Evolutionary conservation across 2,329 filamentous ascomycete species (phyloP), one percentile per base, ranked within the genome.

Genomic region (Alternaria sp.): DNA sequence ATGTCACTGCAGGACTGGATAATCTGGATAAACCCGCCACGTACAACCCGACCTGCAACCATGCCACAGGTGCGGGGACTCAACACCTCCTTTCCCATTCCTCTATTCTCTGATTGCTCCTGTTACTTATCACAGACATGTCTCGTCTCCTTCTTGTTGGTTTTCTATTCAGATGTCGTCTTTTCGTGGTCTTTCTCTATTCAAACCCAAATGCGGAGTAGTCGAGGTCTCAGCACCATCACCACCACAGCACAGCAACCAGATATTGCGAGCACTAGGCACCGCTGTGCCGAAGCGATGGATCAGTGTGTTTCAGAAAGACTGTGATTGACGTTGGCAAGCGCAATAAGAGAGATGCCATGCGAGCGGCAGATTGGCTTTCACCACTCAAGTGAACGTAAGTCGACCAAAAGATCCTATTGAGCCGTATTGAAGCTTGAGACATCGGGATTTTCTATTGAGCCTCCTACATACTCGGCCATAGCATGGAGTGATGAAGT

Each of bases 171-270:
- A 73, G 12, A 49, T 46, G 28, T 65, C 47, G 14, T 49, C 14
- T 24, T 42, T 24, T 48, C 34, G 32, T 53, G 26, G 46, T 54
- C 28, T 42, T 34, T 66, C 71, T 71, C 71, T 76, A 76, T 76
- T 76, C 72, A 77, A 57, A 72, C 68, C 75, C 72, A 47, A 69
- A 74, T 71, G 34, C 65, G 71, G 72, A 48, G 63, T 52, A 22
- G 32, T 26, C 11, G 43, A 20, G 36, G 68, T 75, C 57, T 70
- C 62, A 69, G 52, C 48, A 52, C 14, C 51, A 67, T 30, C 53
- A 60, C 65, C 48, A 52, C 43, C 51, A 51, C 38, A 57, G 43
- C 53, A 41, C 51, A 44, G 46, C 55, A 32, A 54, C 42, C 30
- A 41, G 39, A 41, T 42, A 51, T 46, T 22, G 52, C 38, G 18